Evolutionary conservation across 1,284 basidiomycete genomes (phyloP), one percentile per base, ranked within the genome.

Genomic region (Mycena citricolor): DNA sequence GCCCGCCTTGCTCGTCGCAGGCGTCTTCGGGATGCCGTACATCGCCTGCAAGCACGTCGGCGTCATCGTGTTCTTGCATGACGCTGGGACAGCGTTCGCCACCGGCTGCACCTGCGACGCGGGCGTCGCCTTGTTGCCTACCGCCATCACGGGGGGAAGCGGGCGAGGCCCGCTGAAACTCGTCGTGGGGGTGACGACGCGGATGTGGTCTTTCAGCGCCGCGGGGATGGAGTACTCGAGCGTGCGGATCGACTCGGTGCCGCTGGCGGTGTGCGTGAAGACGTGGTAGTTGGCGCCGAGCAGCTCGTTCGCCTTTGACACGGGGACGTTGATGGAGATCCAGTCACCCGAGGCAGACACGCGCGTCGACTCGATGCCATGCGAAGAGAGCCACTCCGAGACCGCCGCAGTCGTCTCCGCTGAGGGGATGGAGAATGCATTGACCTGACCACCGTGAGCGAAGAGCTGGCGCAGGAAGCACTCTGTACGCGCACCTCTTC

Each of bases 161-260:
- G 41, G 46, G 34, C 46, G 51, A n/a, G 47, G 37, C 17, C 23
- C 29, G 23, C 22, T 36, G 26, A 52, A 52, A 11, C 43, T 49
- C 61, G 70, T 73, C 2, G 71, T 74, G 1, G 74, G 73, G 16
- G 68, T 62, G 30, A 76, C 62, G 32, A 73, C 59, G 32, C 62
- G 58, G 48, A 76, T 58, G 53, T 74, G 70, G 4, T 54, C 55
- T 32, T 69, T 64, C 28, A 76, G 59, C 3, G 54, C 53, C 8
- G 49, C 54, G 3, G 74, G 73, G 8, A 76, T 63, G 32, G 65
- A 66, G 57, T 74, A 76, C 26, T 62, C 60, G 26, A 63, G 55
- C 21, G 72, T 67, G 50, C 73, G 72, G 32, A 74, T 59, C 19
- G 39, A 49, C 10, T 49, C 19, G 41, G 67, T 45, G 22, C 64